Evolutionary conservation across 1,139 yeast genomes (phyloP).

Genomic region (Ogataea hybrid): DNA sequence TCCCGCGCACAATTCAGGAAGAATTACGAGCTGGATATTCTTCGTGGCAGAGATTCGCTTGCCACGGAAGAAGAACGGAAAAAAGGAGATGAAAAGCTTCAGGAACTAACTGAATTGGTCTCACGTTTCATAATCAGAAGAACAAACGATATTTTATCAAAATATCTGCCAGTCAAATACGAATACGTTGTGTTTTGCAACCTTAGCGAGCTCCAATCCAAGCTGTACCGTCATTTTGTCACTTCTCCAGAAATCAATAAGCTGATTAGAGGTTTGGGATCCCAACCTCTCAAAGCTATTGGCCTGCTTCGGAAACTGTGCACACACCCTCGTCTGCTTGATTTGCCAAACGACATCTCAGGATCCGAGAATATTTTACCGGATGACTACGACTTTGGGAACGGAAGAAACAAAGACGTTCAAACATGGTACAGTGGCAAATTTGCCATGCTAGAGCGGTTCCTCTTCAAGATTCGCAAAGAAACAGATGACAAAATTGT

Average conservation of each 20-base stretch:
- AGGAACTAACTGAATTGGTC: conserved; percentile 71
- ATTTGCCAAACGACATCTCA: conserved; percentile 72
- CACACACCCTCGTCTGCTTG: conserved; percentile 85
- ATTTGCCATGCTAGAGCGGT: conserved; percentile 68
- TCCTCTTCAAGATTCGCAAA: conserved; percentile 67
- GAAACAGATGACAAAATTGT: conserved; percentile 95
- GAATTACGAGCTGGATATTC: conserved; percentile 76
- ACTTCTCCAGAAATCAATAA: conserved; percentile 77
- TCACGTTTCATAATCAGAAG: conserved; percentile 91
- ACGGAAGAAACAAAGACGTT: conserved; percentile 48
- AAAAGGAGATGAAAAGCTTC: conserved; percentile 69
- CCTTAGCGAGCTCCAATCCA: conserved; percentile 72
- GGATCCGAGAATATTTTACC: conserved; percentile 70
- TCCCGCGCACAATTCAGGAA: conserved; percentile 79
- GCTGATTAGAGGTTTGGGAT: conserved; percentile 64
- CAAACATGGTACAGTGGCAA: conserved; percentile 63
- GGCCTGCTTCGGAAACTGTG: conserved; percentile 86
- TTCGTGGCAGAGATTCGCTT: conserved; percentile 85
- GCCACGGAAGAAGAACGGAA: conserved; percentile 79
- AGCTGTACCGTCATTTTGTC: conserved; percentile 70
- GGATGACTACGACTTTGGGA: conserved; percentile 53
- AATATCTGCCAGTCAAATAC: conserved; percentile 90
- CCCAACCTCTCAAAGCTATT: conserved; percentile 89
- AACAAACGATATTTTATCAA: conserved; percentile 91
- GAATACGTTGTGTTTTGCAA: conserved; percentile 94